Conservation (phyloP, 257 asterid species). For the Primulina huaijiensis region DNA sequence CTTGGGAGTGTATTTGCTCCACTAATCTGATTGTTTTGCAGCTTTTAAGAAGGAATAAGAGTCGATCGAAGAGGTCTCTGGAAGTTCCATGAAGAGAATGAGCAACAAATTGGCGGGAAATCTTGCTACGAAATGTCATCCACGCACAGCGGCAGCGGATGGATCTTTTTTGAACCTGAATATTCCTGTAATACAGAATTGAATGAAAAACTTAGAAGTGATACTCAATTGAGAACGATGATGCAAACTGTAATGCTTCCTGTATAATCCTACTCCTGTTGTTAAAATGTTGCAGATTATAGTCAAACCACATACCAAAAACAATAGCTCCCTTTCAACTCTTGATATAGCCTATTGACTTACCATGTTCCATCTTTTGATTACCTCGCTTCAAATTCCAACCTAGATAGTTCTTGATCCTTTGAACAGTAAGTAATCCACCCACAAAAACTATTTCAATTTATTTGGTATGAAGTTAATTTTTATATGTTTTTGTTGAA, state of each 20-base stretch:
- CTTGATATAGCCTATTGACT: conserved; percentile 14
- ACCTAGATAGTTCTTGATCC: conserved; percentile 38
- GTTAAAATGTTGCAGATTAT: background rate
- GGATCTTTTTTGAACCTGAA: too few species aligned
- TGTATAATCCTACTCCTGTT: background rate
- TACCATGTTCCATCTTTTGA: conserved; percentile 85
- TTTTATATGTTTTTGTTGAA: too few species aligned
- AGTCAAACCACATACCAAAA: too few species aligned
- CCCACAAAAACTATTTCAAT: too few species aligned
- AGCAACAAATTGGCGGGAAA: conserved; percentile 1
- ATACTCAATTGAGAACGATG: background rate
- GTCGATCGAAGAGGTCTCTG: conserved; percentile 30
- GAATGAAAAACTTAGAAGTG: conserved; percentile 1
- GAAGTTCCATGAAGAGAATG: background rate
- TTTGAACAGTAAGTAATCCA: conserved; percentile 6
- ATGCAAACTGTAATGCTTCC: conserved; percentile 13
- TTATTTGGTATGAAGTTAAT: too few species aligned
- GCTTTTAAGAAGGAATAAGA: conserved; percentile 41
- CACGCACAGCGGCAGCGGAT: too few species aligned
- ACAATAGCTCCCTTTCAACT: background rate
- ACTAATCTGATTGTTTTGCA: conserved; percentile 47
- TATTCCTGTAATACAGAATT: conserved; percentile 42
- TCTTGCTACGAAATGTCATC: too few species aligned
- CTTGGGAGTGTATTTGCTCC: conserved; percentile 74
- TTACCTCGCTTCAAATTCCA: conserved; percentile 87